Conservation (phyloP, 148 eudicot genomes). For the Chenopodium formosanum region DNA sequence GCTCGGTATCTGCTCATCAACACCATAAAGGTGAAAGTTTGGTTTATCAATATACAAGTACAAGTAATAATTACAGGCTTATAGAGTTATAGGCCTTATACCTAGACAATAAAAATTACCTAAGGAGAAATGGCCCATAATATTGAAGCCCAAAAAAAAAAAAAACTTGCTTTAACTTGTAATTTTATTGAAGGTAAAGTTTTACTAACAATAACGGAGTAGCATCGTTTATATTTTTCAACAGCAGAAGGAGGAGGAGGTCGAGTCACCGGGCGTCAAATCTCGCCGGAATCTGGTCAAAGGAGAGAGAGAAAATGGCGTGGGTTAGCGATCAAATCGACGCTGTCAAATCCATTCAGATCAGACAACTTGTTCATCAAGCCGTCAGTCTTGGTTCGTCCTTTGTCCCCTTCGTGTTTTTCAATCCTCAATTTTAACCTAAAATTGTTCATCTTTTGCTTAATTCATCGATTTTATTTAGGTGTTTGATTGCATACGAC, state of each 20-base stretch:
- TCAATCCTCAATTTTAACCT: background rate
- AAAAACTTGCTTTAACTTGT: too few species aligned
- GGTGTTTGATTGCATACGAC: background rate
- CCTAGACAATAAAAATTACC: too few species aligned
- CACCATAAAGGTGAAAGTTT: too few species aligned
- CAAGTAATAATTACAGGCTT: too few species aligned
- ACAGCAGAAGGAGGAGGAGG: background rate
- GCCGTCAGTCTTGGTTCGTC: conserved; percentile 49
- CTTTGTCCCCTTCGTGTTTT: background rate
- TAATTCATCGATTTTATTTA: background rate
- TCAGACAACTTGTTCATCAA: conserved; percentile 49
- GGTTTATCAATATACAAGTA: too few species aligned
- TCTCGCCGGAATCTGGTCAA: conserved; percentile 26
- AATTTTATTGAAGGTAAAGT: background rate
- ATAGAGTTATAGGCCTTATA: too few species aligned
- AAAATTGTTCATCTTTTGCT: background rate
- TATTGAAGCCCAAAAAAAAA: too few species aligned
- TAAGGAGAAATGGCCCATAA: too few species aligned
- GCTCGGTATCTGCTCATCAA: too few species aligned
- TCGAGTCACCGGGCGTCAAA: conserved; percentile 19
- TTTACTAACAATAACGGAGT: background rate
- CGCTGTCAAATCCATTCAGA: conserved; percentile 52
- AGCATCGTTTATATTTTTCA: background rate
- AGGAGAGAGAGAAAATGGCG: conserved; percentile 39
- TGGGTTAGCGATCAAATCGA: conserved; percentile 42